Base-by-base conservation (phyloP, 1,139 yeast species). In the Yamadazyma diospyri region DNA sequence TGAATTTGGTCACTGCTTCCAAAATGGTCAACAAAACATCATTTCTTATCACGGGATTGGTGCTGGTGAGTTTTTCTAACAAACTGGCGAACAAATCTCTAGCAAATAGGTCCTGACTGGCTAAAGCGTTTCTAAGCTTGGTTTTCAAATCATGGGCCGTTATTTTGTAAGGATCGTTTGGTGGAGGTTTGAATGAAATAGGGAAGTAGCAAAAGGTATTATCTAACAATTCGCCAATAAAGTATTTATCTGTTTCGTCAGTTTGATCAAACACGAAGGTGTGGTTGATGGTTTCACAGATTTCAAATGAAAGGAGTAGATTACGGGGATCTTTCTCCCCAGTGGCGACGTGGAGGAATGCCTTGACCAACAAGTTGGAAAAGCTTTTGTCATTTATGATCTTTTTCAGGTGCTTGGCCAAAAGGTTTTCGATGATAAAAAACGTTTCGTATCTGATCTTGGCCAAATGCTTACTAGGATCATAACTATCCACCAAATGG, bases 261-360 rank as follows among this genome's bases (percentile, higher is more conserved):
- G 46, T 40, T 11, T 42, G 27, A 23, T 65, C 63, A 32, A 78
- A 67, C 1, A 59, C 53, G 29, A 83, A 68, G 7, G 46, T 45
- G 6, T 59, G 45, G 17, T 82, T 69, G 16, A 92, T 73, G 4
- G 37, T 37, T 9, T 58, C 47, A 46, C 82, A 78, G 33, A 87
- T 55, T 4, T 64, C 57, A 49, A 92, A 88, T 1, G 95, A 85
- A 2, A 72, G 42, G 46, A 92, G 57, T 41, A 92, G 65, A 53
- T 94, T 92, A 37, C 87, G 68, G 3, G 99, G 99, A 55, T 92
- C 98, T 50, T 92, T 94, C 51, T 92, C 99, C 17, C 95, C 95
- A 8, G 76, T 68, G 4, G 95, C 85, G 28, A 87, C 53, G 38
- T 78, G 77, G 23, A 84, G 55, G 46, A 82, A 88, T 0, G 81